Base-by-base conservation (phyloP, 2,329 filamentous ascomycete species). In the Trichoderma citrinoviride region DNA sequence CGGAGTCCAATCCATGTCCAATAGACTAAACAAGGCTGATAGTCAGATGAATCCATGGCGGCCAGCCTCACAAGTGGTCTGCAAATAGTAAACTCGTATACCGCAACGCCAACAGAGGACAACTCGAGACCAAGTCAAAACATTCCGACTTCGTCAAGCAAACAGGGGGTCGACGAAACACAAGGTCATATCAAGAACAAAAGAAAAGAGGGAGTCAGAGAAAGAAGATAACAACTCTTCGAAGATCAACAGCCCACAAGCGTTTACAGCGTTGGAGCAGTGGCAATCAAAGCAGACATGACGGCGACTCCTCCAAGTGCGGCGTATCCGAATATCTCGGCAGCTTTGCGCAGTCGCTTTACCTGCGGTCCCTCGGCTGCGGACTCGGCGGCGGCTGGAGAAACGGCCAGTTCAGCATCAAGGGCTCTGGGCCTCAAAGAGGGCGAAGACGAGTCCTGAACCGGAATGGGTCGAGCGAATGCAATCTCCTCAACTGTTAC, bases 241-340 rank as follows among this genome's bases (percentile, higher is more conserved):
- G 14, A n/a, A 7, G 33, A 29, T 53, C 37, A 29, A 33, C 25
- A 29, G 14, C 4, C 12, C 5, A 8, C 15, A 43, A 62, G 33
- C 27, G 5, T 21, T 70, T 46, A 74, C 19, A 73, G 65, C 1
- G 62, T 65, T 3, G 77, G 77, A 3, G 77, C 77, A 3, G 76
- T 78, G 21, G 75, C 77, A 57, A 79, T 78, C 41, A 79, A 67
- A 3, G 76, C 77, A 25, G 76, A 76, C 73, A 78, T 74, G 44
- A 78, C 77, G n/a, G 76, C 76, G 7, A 76, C 70, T 21, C 77
- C 77, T 7, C 77, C 77, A 3, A 79, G 68, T 5, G 77, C 74
- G 12, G 74, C 76, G 43, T 74, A 76, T 8, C 77, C 75, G 25
- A 78, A 67, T 0, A 72, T 73, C 57, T 79, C 77, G 4, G 75